These are phyloP conservation scores for Leptoxyphium fumago DNA, from an alignment of 2,329 filamentous ascomycete genomes.

Conservation along the genomic window DNA sequence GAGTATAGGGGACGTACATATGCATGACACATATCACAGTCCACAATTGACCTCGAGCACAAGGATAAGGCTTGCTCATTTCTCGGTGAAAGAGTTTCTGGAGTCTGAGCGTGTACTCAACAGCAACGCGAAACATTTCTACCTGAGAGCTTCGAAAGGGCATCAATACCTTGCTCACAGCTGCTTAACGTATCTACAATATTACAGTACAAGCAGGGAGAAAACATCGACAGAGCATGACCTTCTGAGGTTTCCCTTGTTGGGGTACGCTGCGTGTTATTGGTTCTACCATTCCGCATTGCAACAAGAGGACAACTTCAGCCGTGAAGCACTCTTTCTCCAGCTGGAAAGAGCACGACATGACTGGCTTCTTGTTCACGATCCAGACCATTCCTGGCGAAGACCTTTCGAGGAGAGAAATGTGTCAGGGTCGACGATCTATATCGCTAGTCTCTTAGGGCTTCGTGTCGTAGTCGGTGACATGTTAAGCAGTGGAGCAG, in stretches of 20 bases:
- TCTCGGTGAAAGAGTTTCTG: constrained; percentile 23
- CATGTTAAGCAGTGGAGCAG: constrained; percentile 1
- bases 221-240: constrained; percentile 5
- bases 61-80: constrained; percentile 16
- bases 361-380: constrained; percentile 4
- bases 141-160: constrained; percentile 2
- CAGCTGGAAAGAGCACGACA: not conserved
- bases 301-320: constrained; percentile 1
- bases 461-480: not conserved
- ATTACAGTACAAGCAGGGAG: constrained; percentile 4
- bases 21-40: not conserved
- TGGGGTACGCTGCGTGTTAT: constrained; percentile 5
- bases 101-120: constrained; percentile 14
- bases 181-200: constrained; percentile 5
- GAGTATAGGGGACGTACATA: not conserved
- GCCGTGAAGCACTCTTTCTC: constrained; percentile 3
- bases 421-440: constrained; percentile 1
- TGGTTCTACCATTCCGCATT: constrained; percentile 6
- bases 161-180: constrained; percentile 6
- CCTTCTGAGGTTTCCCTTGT: constrained; percentile 5
- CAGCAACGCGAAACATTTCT: constrained; percentile 5
- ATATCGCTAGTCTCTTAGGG: constrained; percentile 3
- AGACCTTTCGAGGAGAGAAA: not conserved
- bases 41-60: not conserved
- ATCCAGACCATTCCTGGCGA: constrained; percentile 1